phyloP scores from a whole-genome alignment of 106 monocot genomes.

The Xerophyta viscosa region DNA sequence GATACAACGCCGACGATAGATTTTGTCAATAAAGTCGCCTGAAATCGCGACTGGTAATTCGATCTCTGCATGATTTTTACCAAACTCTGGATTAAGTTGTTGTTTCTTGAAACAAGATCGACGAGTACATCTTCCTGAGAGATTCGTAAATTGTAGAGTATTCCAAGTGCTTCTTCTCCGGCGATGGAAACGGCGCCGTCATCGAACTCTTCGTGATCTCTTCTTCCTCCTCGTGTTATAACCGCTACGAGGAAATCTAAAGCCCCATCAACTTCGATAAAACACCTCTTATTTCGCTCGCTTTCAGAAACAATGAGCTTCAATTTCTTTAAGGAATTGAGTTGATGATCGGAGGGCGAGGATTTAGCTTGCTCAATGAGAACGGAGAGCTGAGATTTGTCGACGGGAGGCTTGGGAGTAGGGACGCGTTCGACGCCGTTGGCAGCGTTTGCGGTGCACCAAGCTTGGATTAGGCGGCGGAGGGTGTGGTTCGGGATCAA shows the following conservation, averaged over 20 bases:
- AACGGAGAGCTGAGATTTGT: neutral
- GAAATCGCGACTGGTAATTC: neutral
- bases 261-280: conserved; percentile 6
- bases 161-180: conserved; percentile 4
- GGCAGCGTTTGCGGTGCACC: conserved; percentile 34
- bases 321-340: conserved; percentile 15
- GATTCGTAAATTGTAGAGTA: conserved; percentile 16
- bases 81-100: conserved; percentile 24
- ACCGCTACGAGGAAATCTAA: neutral
- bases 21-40: conserved; percentile 14
- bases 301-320: conserved; percentile 16
- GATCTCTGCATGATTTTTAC: conserved; percentile 1
- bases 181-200: neutral
- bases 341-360: neutral
- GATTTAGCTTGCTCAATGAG: conserved; percentile 20
- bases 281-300: conserved; percentile 34
- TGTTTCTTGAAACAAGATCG: conserved; percentile 11
- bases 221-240: neutral
- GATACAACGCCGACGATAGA: conserved; percentile 10
- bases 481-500: conserved; percentile 55
- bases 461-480: conserved; percentile 51
- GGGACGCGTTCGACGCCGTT: conserved; percentile 26
- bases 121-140: conserved; percentile 8
- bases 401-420: conserved; percentile 22
- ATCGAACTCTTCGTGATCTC: neutral